These are phyloP conservation scores for Plectranthus barbatus DNA, from an alignment of 257 asterid species.

Conservation along the genomic window DNA sequence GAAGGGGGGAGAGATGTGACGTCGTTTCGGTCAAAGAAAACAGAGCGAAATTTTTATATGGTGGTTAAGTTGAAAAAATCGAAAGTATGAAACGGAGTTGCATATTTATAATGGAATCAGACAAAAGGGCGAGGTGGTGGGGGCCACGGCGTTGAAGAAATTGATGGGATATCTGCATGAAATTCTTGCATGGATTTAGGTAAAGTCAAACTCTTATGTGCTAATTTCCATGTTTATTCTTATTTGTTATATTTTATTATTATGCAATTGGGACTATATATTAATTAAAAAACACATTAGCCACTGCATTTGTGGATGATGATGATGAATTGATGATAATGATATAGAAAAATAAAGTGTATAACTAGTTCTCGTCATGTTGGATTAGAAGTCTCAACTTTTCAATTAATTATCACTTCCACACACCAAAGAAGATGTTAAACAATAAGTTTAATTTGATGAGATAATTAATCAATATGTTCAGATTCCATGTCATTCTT, in stretches of 20 bases:
- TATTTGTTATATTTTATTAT: constrained; percentile 15
- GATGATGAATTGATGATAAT: neutral
- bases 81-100: constrained; percentile 8
- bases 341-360: neutral
- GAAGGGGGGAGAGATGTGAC: constrained; percentile 24
- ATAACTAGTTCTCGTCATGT: neutral
- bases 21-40: constrained; percentile 49
- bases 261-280: neutral
- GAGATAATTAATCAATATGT: too few species aligned
- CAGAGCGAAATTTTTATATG: neutral
- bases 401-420: too few species aligned
- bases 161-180: constrained; percentile 25
- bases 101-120: neutral
- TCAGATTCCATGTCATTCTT: too few species aligned
- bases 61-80: neutral
- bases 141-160: constrained; percentile 37
- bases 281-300: neutral
- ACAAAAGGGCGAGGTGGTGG: constrained; percentile 9
- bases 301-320: constrained; percentile 11
- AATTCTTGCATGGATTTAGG: constrained; percentile 33
- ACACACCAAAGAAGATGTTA: too few species aligned
- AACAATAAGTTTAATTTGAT: too few species aligned
- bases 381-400: neutral
- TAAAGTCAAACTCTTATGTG: constrained; percentile 33
- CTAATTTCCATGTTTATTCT: constrained; percentile 17